Evolutionary conservation across 805 yeast species (phyloP), one percentile per base, ranked within the genome.

Genomic region (Yarrowia deformans): DNA sequence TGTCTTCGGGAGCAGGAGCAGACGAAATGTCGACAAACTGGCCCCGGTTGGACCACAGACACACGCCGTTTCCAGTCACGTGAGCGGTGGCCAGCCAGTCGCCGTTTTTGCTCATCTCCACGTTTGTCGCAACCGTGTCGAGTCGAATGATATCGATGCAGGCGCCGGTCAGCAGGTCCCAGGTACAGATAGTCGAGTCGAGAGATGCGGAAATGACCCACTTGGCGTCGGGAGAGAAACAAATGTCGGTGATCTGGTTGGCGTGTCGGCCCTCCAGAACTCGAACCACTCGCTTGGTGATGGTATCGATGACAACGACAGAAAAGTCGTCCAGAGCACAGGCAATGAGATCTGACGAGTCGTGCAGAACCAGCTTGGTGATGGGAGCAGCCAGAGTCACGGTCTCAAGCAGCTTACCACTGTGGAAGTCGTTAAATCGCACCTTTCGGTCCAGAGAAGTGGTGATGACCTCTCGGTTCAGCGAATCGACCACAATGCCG

Each of bases 131-230:
- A n/a, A 93, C 93, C 73, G 84, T 86, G 1, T 89, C 87, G 34
- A 95, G 84, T 67, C 82, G 80, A 18, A 94, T 88, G 71, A 97
- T 98, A 80, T 95, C 99, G 69, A 95, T 92, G 78, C 98, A 94
- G 0, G 93, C 91, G 61, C 99, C 98, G 1, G 97, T 90, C 50
- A 98, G 98, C 70, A 95, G 84, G 78, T 95, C 98, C 98, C 98
- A 95, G 0, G 97, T 92, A 75, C 99, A 86, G 61, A 95, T 82
- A 0, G 98, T 93, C 1, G 91, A 84, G 77, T 95, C 99, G 70
- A 93, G 81, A 0, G 93, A 84, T 1, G 91, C 88, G 32, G 95
- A 87, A 9, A 95, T 88, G 43, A 95, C 81, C 98, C 98, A 95
- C 77, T 98, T 87, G 43, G 98, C 98, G 77, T 93, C 94, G 5